These are phyloP conservation scores for Arabidopsis suecica DNA, from an alignment of 345 rosid genomes.

Conservation along the genomic window DNA sequence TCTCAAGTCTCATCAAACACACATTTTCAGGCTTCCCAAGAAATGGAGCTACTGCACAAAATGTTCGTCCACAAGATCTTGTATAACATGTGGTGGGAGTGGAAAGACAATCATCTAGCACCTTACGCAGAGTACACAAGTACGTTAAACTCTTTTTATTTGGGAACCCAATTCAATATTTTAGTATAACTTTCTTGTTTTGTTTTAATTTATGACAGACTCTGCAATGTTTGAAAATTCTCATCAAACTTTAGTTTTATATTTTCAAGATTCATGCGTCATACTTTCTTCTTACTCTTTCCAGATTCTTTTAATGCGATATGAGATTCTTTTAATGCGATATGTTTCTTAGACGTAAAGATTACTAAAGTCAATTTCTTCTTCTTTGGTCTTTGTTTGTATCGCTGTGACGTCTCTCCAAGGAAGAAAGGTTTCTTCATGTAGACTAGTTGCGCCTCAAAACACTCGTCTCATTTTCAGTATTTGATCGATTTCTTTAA, in stretches of 20 bases:
- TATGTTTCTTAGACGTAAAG: conserved; percentile 29
- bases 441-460: conserved; percentile 15
- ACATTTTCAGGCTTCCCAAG: conserved; percentile 79
- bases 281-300: conserved; percentile 28
- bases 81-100: conserved; percentile 70
- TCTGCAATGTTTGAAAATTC: conserved; percentile 8
- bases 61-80: conserved; percentile 84
- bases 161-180: not conserved
- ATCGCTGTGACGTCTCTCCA: not conserved
- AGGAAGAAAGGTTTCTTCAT: conserved; percentile 18
- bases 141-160: not conserved
- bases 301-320: not conserved
- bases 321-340: not conserved
- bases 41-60: conserved; percentile 98
- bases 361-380: conserved; percentile 34
- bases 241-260: conserved; percentile 22
- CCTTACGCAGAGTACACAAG: not conserved
- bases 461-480: conserved; percentile 22
- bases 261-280: not conserved
- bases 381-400: conserved; percentile 27
- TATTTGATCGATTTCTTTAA: conserved; percentile 2
- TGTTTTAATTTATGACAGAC: not conserved
- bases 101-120: conserved; percentile 64
- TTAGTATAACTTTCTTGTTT: conserved; percentile 25
- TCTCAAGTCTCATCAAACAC: too few relatives aligned